Conservation (phyloP, 108 stramenopile genomes). For the Stephanodiscus triporus region DNA sequence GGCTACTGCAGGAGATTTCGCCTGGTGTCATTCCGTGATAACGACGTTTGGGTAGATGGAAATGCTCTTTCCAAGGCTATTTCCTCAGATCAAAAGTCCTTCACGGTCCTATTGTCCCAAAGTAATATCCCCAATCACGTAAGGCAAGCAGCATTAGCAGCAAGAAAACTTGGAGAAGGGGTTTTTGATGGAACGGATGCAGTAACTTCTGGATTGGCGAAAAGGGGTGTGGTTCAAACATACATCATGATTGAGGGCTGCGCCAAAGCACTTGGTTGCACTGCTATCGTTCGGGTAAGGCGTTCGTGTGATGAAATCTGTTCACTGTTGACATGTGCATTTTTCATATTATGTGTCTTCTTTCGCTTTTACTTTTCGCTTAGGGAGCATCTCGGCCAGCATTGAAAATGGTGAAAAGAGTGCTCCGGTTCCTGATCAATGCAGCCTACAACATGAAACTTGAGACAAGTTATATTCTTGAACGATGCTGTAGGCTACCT, state of each 20-base stretch:
- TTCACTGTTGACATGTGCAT: not conserved
- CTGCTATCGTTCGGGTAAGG: conserved; percentile 73
- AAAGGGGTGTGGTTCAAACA: conserved; percentile 83
- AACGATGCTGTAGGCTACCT: conserved; percentile 82
- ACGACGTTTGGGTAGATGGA: conserved; percentile 72
- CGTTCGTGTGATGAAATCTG: not conserved
- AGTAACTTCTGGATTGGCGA: conserved; percentile 76
- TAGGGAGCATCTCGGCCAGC: conserved; percentile 75
- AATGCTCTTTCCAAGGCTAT: conserved; percentile 12
- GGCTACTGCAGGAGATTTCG: conserved; percentile 76
- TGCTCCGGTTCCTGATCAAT: conserved; percentile 83
- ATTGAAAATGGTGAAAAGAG: conserved; percentile 88
- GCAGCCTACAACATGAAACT: conserved; percentile 94
- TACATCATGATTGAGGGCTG: conserved; percentile 92
- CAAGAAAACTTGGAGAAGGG: conserved; percentile 73
- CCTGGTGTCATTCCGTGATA: conserved; percentile 86
- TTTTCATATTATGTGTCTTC: not conserved
- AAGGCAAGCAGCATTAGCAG: conserved; percentile 79
- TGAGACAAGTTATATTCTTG: conserved; percentile 88
- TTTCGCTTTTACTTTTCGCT: not conserved
- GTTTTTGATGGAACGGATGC: conserved; percentile 85
- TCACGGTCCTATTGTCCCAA: conserved; percentile 52
- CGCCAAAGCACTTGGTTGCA: conserved; percentile 89
- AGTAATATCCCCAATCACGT: conserved; percentile 60
- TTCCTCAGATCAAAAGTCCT: conserved; percentile 41